These are phyloP conservation scores for Ustilago trichophora DNA, from an alignment of 1,284 basidiomycete genomes.

Conservation along the genomic window DNA sequence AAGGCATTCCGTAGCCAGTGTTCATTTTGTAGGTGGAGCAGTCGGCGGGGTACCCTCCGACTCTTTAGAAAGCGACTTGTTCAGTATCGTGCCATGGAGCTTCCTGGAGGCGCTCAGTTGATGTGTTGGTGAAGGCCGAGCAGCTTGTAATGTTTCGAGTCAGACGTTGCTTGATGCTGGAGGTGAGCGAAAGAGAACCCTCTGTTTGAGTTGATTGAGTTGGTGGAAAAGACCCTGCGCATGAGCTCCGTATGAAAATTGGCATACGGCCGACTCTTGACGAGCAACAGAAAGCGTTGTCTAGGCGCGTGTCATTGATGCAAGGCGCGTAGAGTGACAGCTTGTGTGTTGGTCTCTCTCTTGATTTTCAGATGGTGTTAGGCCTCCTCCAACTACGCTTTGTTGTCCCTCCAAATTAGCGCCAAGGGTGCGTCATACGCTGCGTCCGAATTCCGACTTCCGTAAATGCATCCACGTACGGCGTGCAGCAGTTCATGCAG, in stretches of 20 bases:
- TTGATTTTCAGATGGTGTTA: too few species aligned
- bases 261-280: constrained; percentile 1
- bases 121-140: too few species aligned
- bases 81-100: background rate
- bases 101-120: too few species aligned
- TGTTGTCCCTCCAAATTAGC: background rate
- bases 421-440: constrained; percentile 19
- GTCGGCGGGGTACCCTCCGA: background rate
- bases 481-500: constrained; percentile 5
- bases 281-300: background rate
- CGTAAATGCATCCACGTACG: too few species aligned
- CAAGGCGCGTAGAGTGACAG: constrained; percentile 13
- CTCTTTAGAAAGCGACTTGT: too few species aligned
- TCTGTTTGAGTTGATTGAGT: background rate
- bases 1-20: constrained; percentile 38
- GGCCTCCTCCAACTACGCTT: too few species aligned
- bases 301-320: background rate
- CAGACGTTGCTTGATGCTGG: too few species aligned
- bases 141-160: too few species aligned
- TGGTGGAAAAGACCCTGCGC: constrained; percentile 7
- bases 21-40: constrained; percentile 16
- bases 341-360: constrained; percentile 7
- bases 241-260: background rate
- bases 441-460: constrained; percentile 10
- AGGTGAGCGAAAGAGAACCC: too few species aligned